Evolutionary conservation across 2,329 filamentous ascomycete genomes (phyloP).

Genomic region (Scleromitrula shiraiana): DNA sequence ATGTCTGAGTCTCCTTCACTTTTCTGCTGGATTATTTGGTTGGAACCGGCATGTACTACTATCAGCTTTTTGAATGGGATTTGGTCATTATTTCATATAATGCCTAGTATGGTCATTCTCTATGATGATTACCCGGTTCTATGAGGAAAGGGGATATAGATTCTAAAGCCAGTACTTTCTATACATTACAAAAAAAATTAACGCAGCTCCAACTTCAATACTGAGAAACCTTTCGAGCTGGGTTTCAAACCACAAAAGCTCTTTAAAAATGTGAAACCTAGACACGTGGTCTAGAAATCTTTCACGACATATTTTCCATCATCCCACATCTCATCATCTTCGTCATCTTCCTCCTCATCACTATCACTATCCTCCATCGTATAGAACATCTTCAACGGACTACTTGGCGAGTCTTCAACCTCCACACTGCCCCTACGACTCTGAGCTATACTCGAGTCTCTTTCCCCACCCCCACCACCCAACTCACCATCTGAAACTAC

Average conservation of each 20-base stretch:
- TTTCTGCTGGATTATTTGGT: background rate
- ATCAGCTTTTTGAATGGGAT: background rate
- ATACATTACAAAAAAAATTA: too few species aligned
- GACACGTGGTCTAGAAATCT: too few species aligned
- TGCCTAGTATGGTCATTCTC: background rate
- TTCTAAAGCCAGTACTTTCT: too few species aligned
- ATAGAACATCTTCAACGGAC: slow-evolving; percentile 13
- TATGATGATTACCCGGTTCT: too few species aligned
- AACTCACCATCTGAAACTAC: background rate
- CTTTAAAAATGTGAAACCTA: too few species aligned
- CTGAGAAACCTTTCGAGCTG: too few species aligned
- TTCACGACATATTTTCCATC: background rate
- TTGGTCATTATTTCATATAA: background rate
- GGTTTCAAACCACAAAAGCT: too few species aligned
- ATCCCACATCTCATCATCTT: background rate
- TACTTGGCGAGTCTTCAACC: slow-evolving; percentile 7
- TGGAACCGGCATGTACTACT: background rate
- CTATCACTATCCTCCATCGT: slow-evolving; percentile 1
- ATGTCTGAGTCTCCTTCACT: background rate
- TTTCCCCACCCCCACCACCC: background rate
- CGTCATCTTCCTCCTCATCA: background rate
- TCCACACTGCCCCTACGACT: background rate
- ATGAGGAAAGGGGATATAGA: too few species aligned
- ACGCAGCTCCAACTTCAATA: too few species aligned
- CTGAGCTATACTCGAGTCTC: too few species aligned